Evolutionary conservation across 495 filamentous ascomycete species (phyloP).

Genomic region (Penicillium samsonianum): DNA sequence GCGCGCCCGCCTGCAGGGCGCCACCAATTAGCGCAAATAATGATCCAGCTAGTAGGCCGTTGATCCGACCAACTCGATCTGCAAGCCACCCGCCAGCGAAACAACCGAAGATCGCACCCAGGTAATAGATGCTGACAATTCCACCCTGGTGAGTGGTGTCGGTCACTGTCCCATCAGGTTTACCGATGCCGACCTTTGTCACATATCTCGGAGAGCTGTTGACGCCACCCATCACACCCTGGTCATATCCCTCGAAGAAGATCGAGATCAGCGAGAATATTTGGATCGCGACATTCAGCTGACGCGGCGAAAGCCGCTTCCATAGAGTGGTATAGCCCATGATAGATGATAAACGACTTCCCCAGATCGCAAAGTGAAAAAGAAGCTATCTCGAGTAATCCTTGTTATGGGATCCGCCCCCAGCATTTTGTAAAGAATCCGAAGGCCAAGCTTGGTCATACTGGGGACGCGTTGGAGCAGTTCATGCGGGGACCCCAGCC

Average conservation of each 20-base stretch:
- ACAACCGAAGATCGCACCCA: conserved; percentile 56
- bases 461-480: conserved; percentile 7
- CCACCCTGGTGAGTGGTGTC: conserved; percentile 46
- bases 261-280: conserved; percentile 51
- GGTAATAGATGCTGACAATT: conserved; percentile 56
- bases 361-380: neutral
- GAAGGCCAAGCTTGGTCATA: neutral
- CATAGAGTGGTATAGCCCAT: conserved; percentile 47
- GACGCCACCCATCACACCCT: conserved; percentile 55
- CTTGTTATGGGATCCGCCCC: neutral
- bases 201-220: conserved; percentile 46
- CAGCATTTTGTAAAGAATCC: neutral
- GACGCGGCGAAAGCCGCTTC: conserved; percentile 41
- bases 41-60: conserved; percentile 53
- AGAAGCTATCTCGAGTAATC: neutral
- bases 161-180: conserved; percentile 39
- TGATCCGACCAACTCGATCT: conserved; percentile 56
- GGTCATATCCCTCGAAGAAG: conserved; percentile 59
- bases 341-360: neutral
- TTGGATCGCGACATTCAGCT: conserved; percentile 48
- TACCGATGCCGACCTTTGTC: conserved; percentile 38
- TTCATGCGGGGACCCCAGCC: conserved; percentile 9
- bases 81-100: conserved; percentile 53
- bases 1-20: conserved; percentile 52
- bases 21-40: conserved; percentile 57